These are phyloP conservation scores for Funneliformis mosseae DNA, from an alignment of 192 early-diverging fungal genomes.

Conservation along the genomic window DNA sequence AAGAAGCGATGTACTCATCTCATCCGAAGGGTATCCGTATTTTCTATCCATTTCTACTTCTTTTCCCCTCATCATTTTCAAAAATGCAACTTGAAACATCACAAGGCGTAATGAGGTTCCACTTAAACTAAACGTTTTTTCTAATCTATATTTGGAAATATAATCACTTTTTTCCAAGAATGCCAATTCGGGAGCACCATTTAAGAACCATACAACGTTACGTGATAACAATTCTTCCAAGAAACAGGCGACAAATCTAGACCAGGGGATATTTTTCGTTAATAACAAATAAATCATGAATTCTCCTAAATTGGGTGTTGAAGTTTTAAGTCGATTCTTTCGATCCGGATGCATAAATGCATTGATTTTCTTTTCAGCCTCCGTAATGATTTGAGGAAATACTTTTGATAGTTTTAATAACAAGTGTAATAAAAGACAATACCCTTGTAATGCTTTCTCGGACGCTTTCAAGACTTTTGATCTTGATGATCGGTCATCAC, in stretches of 20 bases:
- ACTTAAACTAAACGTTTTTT: background rate
- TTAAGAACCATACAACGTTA: conserved; percentile 12
- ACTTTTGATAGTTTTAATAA: background rate
- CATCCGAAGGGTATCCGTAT: conserved; percentile 14
- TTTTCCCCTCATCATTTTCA: background rate
- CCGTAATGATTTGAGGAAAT: background rate
- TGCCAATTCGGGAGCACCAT: background rate
- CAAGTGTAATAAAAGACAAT: conserved; percentile 17
- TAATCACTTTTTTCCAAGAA: background rate
- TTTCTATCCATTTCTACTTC: background rate
- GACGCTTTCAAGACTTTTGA: conserved; percentile 11
- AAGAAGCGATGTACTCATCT: conserved; percentile 17
- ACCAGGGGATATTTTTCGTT: background rate
- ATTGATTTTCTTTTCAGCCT: background rate
- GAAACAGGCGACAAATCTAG: background rate
- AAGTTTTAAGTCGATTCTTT: background rate
- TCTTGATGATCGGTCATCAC: background rate
- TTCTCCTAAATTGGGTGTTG: background rate
- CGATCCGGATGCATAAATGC: background rate
- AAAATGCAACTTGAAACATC: conserved; percentile 19
- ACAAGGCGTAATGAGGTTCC: conserved; percentile 11
- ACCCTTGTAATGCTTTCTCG: conserved; percentile 25
- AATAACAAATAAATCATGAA: conserved; percentile 12
- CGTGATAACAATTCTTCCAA: conserved; percentile 12
- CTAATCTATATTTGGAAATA: conserved; percentile 3